Conservation (phyloP, 108 stramenopile genomes). For the Discostella stelligeroides region DNA sequence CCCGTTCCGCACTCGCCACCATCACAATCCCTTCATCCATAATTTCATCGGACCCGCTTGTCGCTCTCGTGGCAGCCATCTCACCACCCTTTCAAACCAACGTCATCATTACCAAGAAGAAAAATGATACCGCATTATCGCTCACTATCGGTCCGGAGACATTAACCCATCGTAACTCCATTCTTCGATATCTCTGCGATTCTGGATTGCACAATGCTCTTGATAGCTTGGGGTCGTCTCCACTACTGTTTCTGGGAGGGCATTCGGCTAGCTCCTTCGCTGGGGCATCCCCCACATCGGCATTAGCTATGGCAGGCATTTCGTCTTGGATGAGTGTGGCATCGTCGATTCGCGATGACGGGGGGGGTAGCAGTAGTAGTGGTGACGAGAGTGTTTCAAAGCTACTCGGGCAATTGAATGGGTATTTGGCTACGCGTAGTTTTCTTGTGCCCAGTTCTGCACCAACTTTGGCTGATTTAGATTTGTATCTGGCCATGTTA, state of each 20-base stretch:
- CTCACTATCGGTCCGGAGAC: slow-evolving; percentile 36
- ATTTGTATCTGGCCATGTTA: slow-evolving; percentile 64
- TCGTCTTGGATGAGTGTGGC: slow-evolving; percentile 82
- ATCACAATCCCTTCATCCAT: slow-evolving; percentile 53
- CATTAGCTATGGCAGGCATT: slow-evolving; percentile 68
- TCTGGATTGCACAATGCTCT: slow-evolving; percentile 69
- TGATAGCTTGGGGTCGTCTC: slow-evolving; percentile 52
- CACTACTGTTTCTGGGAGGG: slow-evolving; percentile 64
- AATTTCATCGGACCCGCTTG: slow-evolving; percentile 54
- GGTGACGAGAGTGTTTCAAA: slow-evolving; percentile 18
- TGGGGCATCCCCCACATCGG: slow-evolving; percentile 54
- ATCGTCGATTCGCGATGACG: slow-evolving; percentile 40
- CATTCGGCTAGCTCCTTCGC: slow-evolving; percentile 43
- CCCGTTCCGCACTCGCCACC: slow-evolving; percentile 58
- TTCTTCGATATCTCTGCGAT: slow-evolving; percentile 69
- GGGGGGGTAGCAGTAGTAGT: slow-evolving; percentile 1
- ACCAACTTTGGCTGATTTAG: slow-evolving; percentile 73
- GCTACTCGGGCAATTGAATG: slow-evolving; percentile 52
- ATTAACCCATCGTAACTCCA: slow-evolving; percentile 73
- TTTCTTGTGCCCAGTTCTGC: slow-evolving; percentile 63
- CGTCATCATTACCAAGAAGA: slow-evolving; percentile 55
- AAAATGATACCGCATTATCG: slow-evolving; percentile 41
- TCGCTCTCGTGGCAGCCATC: slow-evolving; percentile 55
- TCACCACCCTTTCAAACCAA: slow-evolving; percentile 56
- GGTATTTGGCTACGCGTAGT: slow-evolving; percentile 60